Conservation (phyloP, 208 protist species). For the Crithidia brevicula region DNA sequence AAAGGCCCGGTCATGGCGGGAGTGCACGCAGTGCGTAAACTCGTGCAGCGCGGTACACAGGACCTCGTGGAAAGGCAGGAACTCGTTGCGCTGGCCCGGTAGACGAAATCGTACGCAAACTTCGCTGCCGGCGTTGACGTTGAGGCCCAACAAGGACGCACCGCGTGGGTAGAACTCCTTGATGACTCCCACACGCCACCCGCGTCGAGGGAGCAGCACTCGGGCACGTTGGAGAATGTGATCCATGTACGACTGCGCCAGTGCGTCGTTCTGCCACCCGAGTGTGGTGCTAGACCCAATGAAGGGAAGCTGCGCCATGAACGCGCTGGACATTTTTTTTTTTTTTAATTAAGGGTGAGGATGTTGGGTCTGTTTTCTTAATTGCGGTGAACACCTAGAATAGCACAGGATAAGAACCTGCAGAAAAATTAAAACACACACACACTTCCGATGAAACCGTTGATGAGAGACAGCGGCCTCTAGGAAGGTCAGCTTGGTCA, state of each 20-base stretch:
- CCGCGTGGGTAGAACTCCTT: constrained; percentile 90
- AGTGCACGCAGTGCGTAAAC: constrained; percentile 78
- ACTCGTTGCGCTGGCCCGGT: constrained; percentile 59
- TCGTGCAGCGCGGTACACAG: constrained; percentile 90
- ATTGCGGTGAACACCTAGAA: background rate
- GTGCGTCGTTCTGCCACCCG: constrained; percentile 60
- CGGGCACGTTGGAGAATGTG: constrained; percentile 54
- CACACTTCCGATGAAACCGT: no score
- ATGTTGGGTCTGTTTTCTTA: no score
- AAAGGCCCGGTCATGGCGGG: constrained; percentile 70
- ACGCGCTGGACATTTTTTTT: constrained; percentile 25
- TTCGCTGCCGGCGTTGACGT: constrained; percentile 79
- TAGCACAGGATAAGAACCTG: no score
- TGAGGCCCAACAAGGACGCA: constrained; percentile 77
- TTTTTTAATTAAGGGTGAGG: no score
- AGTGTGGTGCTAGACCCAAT: constrained; percentile 62
- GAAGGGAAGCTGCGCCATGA: constrained; percentile 30
- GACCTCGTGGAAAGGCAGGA: constrained; percentile 88
- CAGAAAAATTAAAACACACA: no score
- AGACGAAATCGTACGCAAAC: constrained; percentile 83
- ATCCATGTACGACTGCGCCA: constrained; percentile 72
- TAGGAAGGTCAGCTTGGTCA: no score
- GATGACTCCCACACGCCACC: constrained; percentile 66
- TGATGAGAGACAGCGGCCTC: no score
- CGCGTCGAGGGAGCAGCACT: constrained; percentile 48